Evolutionary conservation across 306 rosid species (phyloP).

Genomic region (Cucurbita argyrosperma): DNA sequence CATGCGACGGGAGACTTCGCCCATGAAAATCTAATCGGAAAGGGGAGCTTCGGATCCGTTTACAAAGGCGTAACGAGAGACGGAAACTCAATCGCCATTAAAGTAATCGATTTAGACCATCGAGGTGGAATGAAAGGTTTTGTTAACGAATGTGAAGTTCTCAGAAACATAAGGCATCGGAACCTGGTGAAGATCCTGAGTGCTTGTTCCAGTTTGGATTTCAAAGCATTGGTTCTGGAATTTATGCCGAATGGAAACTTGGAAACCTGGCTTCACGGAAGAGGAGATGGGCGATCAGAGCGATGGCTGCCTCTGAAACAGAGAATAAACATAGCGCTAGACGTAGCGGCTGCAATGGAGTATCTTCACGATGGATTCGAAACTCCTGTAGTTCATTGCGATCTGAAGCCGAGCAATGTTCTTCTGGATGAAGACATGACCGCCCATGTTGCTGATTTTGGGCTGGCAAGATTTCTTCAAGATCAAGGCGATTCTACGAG

Average conservation of each 20-base stretch:
- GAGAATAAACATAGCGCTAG: constrained; percentile 7
- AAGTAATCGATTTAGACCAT: constrained; percentile 12
- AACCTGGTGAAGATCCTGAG: constrained; percentile 10
- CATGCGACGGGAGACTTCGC: constrained; percentile 14
- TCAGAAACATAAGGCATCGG: constrained; percentile 10
- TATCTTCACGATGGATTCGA: constrained; percentile 8
- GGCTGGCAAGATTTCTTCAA: constrained; percentile 3
- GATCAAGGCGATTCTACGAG: background rate
- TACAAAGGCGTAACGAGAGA: constrained; percentile 12
- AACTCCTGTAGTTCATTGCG: constrained; percentile 10
- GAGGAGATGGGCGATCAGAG: background rate
- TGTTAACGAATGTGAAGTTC: constrained; percentile 11
- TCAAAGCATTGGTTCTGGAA: constrained; percentile 8
- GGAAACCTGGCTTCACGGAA: constrained; percentile 6
- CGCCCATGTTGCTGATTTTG: constrained; percentile 6
- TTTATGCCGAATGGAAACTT: constrained; percentile 12
- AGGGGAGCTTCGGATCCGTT: constrained; percentile 18
- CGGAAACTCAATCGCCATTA: constrained; percentile 3
- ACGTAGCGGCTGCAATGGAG: constrained; percentile 10
- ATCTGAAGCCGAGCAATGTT: constrained; percentile 12
- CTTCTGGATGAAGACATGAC: constrained; percentile 10
- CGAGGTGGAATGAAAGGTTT: constrained; percentile 13
- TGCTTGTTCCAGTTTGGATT: constrained; percentile 14
- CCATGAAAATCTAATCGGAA: constrained; percentile 11
- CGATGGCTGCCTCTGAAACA: background rate